A percentile compares a stretch with the other conserved stretches of the same genome.
phyloP scores from a whole-genome alignment of 257 asterid species.

The Mitragyna speciosa region DNA sequence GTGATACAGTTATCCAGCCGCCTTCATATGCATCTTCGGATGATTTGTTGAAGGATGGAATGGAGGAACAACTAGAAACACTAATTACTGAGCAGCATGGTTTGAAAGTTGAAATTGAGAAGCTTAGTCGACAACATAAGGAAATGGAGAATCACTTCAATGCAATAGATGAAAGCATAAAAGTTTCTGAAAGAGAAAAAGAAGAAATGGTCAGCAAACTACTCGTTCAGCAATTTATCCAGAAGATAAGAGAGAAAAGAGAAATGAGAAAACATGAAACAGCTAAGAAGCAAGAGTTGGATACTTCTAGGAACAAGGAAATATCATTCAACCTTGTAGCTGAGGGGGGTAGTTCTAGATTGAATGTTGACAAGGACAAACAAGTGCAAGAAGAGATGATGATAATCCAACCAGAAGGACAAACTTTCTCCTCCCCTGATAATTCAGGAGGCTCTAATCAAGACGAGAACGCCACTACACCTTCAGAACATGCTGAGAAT shows the following conservation, averaged over 20 bases:
- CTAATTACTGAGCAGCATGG: slow-evolving; percentile 31
- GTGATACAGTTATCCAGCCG: neutral
- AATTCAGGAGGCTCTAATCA: slow-evolving; percentile 22
- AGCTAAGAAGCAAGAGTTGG: slow-evolving; percentile 11
- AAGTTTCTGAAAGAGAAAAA: slow-evolving; percentile 8
- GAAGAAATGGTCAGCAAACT: slow-evolving; percentile 10
- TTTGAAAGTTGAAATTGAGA: slow-evolving; percentile 34
- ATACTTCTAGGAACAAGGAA: too few relatives aligned
- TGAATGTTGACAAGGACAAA: slow-evolving; percentile 6
- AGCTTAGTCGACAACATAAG: slow-evolving; percentile 23
- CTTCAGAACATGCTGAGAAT: slow-evolving; percentile 23
- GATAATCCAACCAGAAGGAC: slow-evolving; percentile 6
- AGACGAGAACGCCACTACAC: slow-evolving; percentile 9
- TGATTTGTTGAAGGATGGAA: neutral
- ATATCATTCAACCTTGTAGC: slow-evolving; percentile 3
- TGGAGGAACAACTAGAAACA: slow-evolving; percentile 28
- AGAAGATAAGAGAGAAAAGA: slow-evolving; percentile 20
- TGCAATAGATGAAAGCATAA: slow-evolving; percentile 4
- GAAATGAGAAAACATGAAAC: slow-evolving; percentile 15
- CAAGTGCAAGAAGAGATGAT: slow-evolving; percentile 15
- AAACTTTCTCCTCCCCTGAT: slow-evolving; percentile 22
- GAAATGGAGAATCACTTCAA: slow-evolving; percentile 26
- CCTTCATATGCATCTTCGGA: slow-evolving; percentile 11
- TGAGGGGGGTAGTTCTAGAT: neutral
- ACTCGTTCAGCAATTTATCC: slow-evolving; percentile 19